A percentile compares a stretch with the other conserved stretches of the same genome.
Evolutionary conservation across 108 stramenopile genomes (phyloP).

Genomic region (Epithemia pelagica): DNA sequence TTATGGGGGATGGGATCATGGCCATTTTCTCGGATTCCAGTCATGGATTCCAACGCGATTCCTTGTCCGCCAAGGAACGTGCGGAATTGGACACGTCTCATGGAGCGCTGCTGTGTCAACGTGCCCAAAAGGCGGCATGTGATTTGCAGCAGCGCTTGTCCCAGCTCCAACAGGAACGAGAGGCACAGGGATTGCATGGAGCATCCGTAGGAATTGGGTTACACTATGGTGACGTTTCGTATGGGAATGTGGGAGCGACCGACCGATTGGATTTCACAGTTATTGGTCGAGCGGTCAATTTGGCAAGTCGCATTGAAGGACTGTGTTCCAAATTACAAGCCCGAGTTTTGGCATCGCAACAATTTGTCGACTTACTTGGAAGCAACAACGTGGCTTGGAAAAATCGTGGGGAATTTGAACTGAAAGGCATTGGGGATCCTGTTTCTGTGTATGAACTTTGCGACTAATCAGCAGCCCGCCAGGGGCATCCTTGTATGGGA

Average conservation of each 20-base stretch:
- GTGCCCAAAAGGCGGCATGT: conserved; percentile 4
- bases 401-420: neutral
- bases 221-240: conserved; percentile 7
- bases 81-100: neutral
- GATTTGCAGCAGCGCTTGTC: neutral
- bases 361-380: conserved; percentile 8
- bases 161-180: neutral
- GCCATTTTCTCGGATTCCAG: conserved; percentile 6
- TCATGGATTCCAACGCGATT: conserved; percentile 1
- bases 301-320: conserved; percentile 10
- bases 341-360: conserved; percentile 6
- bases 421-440: conserved; percentile 3
- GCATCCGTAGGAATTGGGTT: conserved; percentile 8
- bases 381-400: neutral
- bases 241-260: conserved; percentile 13
- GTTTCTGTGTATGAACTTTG: conserved; percentile 2
- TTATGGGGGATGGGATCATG: conserved; percentile 17
- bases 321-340: conserved; percentile 10
- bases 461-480: too few relatives aligned
- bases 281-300: conserved; percentile 11
- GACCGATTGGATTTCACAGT: conserved; percentile 18
- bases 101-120: neutral
- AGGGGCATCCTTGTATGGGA: too few relatives aligned
- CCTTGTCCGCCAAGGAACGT: neutral
- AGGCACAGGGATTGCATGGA: neutral